Conservation (phyloP, 1,139 yeast species). For the Blastobotrys buckinghamii region DNA sequence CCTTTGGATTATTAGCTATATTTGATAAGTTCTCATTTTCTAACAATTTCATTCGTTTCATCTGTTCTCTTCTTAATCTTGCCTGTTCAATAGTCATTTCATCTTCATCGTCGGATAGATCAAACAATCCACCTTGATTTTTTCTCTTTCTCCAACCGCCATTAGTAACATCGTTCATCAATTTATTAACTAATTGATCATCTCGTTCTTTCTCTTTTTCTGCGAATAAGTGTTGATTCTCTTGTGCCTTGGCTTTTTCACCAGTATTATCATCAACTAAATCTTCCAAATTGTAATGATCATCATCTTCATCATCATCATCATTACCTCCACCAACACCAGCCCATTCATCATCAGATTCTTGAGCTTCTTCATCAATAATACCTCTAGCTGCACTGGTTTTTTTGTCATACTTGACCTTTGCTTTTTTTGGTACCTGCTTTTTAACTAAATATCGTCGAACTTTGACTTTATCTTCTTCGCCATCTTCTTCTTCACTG, state of each 20-base stretch:
- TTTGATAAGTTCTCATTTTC: constrained; percentile 49
- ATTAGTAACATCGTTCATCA: constrained; percentile 74
- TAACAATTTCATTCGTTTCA: constrained; percentile 50
- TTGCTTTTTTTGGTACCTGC: constrained; percentile 3
- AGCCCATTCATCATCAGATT: constrained; percentile 94
- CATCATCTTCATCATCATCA: constrained; percentile 55
- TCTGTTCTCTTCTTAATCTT: constrained; percentile 46
- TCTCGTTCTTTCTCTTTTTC: constrained; percentile 68
- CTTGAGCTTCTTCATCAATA: constrained; percentile 85
- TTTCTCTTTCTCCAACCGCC: constrained; percentile 72
- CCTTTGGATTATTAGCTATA: constrained; percentile 49
- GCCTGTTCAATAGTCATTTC: constrained; percentile 45
- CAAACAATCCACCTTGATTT: constrained; percentile 56
- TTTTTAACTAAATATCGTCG: constrained; percentile 9
- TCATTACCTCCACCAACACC: constrained; percentile 84
- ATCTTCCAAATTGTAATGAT: constrained; percentile 70
- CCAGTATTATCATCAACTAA: constrained; percentile 73
- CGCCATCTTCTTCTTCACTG: constrained; percentile 4
- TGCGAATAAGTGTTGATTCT: constrained; percentile 54
- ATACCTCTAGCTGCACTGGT: constrained; percentile 47
- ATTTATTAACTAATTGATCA: constrained; percentile 61
- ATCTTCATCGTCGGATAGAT: constrained; percentile 61
- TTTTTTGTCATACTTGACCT: constrained; percentile 38
- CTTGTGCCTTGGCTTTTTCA: constrained; percentile 53
- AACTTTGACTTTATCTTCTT: constrained; percentile 8